phyloP scores from a whole-genome alignment of 1,284 basidiomycete genomes.

The Wallemia hederae region DNA sequence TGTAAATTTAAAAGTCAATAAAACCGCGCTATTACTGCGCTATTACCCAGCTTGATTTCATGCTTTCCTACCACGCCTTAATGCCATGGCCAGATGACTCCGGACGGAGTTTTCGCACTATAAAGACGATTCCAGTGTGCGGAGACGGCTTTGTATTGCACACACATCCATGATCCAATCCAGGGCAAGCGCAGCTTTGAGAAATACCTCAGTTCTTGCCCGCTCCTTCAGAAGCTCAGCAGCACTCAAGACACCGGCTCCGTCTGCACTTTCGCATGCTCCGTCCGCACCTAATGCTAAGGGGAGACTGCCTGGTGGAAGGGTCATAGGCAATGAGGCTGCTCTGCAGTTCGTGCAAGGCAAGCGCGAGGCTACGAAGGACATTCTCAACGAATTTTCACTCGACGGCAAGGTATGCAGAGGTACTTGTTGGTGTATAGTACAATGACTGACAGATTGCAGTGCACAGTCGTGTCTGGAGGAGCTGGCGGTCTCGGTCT shows the following conservation, averaged over 20 bases:
- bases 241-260: neutral
- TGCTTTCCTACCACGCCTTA: too few species aligned
- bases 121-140: too few species aligned
- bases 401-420: conserved; percentile 22
- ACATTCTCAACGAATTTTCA: conserved; percentile 38
- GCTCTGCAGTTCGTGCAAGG: neutral
- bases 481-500: conserved; percentile 52
- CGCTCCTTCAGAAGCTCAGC: neutral
- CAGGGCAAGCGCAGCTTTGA: too few species aligned
- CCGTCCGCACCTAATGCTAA: neutral
- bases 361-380: neutral
- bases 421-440: neutral
- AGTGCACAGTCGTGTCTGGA: conserved; percentile 45
- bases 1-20: too few species aligned
- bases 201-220: neutral
- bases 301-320: neutral
- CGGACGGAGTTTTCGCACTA: too few species aligned
- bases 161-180: too few species aligned
- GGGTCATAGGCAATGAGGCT: neutral
- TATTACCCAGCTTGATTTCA: too few species aligned
- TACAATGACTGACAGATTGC: conserved; percentile 8
- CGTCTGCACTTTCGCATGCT: neutral
- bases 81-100: too few species aligned
- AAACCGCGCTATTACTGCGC: too few species aligned
- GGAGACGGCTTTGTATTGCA: too few species aligned